phyloP scores from a whole-genome alignment of 441 rosid species.

The Euphorbia corollata region DNA sequence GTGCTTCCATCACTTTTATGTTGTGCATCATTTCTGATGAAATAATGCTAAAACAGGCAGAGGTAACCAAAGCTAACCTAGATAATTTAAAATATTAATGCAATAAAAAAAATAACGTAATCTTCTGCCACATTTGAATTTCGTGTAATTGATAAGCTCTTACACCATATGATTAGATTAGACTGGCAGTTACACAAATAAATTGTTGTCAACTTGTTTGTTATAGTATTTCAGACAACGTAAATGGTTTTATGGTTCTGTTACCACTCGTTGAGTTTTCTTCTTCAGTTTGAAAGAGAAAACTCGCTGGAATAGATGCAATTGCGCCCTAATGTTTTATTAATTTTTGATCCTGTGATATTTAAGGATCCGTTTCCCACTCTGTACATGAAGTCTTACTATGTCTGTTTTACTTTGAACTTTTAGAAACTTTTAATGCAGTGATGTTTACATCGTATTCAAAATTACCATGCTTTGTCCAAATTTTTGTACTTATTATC shows the following conservation, averaged over 20 bases:
- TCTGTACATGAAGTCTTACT: not conserved
- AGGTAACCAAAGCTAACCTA: conserved; percentile 43
- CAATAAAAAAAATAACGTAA: not conserved
- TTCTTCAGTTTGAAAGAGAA: not conserved
- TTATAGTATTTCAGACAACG: not conserved
- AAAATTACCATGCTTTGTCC: not conserved
- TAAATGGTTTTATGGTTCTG: not conserved
- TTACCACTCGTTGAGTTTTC: not conserved
- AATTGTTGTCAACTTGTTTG: not conserved
- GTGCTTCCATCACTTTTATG: conserved; percentile 40
- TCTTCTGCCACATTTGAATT: not conserved
- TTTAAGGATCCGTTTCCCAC: not conserved
- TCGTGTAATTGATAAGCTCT: not conserved
- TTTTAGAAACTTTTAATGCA: not conserved
- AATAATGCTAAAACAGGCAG: conserved; percentile 56
- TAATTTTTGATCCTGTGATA: not conserved
- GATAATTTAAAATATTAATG: not conserved
- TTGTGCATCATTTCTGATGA: conserved; percentile 65
- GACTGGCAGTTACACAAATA: not conserved
- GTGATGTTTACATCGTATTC: not conserved
- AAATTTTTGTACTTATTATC: not conserved
- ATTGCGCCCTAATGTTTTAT: not conserved
- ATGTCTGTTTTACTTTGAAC: not conserved
- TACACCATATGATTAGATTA: not conserved
- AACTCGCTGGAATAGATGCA: not conserved